Conservation (phyloP, 2,329 filamentous ascomycete species). For the Fusarium tjaetaba region DNA sequence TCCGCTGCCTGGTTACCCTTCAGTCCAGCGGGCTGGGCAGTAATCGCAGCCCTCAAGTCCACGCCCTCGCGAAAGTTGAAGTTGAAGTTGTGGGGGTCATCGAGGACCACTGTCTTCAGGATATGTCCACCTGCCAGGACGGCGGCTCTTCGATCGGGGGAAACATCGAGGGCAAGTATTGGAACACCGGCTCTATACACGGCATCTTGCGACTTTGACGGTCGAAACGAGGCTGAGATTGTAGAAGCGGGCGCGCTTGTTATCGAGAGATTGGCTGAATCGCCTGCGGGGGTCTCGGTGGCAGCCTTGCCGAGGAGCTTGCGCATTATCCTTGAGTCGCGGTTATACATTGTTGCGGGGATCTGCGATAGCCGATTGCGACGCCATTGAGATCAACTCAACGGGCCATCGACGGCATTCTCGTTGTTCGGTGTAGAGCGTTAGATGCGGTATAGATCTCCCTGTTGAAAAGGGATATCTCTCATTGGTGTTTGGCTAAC, state of each 20-base stretch:
- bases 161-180: conserved; percentile 67
- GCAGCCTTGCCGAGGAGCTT: conserved; percentile 67
- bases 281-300: conserved; percentile 57
- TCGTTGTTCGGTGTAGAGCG: neutral
- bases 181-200: conserved; percentile 62
- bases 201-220: conserved; percentile 65
- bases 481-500: conserved; percentile 1
- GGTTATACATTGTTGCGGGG: conserved; percentile 59
- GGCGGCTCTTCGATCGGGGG: conserved; percentile 64
- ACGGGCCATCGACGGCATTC: conserved; percentile 29
- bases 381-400: conserved; percentile 47
- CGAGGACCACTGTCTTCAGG: conserved; percentile 68
- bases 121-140: conserved; percentile 68
- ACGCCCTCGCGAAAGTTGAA: conserved; percentile 64
- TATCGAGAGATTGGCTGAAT: conserved; percentile 51
- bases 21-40: conserved; percentile 54
- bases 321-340: conserved; percentile 67
- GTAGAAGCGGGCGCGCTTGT: conserved; percentile 56
- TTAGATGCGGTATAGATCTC: conserved; percentile 2
- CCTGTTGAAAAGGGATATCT: neutral
- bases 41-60: conserved; percentile 67
- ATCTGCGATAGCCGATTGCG: conserved; percentile 40
- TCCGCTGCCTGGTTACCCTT: conserved; percentile 58
- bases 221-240: conserved; percentile 56
- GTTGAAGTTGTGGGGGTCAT: conserved; percentile 53